A percentile compares a stretch with the other conserved stretches of the same genome.
These are phyloP conservation scores for Furcasterigmium furcatum DNA, from an alignment of 2,329 filamentous ascomycete genomes.

Conservation along the genomic window DNA sequence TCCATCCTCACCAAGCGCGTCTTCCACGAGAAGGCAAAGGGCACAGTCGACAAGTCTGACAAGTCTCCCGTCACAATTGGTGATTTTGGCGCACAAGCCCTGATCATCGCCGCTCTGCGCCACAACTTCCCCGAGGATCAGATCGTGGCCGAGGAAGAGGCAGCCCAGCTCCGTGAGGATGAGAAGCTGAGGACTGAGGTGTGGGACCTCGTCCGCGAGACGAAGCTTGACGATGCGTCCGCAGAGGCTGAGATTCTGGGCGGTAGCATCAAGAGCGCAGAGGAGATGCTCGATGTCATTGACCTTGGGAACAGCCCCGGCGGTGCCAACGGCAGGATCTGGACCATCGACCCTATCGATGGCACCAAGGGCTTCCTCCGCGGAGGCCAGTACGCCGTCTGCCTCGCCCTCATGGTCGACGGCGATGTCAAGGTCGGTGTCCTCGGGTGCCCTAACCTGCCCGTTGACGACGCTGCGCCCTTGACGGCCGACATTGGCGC, in stretches of 20 bases:
- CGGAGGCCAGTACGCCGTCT: constrained; percentile 96
- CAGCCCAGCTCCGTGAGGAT: constrained; percentile 72
- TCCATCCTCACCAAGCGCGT: constrained; percentile 50
- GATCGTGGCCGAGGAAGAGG: constrained; percentile 95
- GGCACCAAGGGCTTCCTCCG: constrained; percentile 96
- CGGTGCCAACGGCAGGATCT: constrained; percentile 75
- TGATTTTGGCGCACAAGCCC: constrained; percentile 94
- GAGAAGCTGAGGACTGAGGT: constrained; percentile 63
- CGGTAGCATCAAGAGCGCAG: constrained; percentile 62
- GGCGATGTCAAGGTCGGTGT: constrained; percentile 93
- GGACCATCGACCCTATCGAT: constrained; percentile 96
- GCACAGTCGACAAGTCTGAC: constrained; percentile 91
- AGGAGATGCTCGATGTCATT: constrained; percentile 65
- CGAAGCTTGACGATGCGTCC: constrained; percentile 62
- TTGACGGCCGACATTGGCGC: constrained; percentile 70
- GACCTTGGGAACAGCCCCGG: constrained; percentile 69
- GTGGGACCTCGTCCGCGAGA: constrained; percentile 77
- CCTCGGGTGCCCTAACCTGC: constrained; percentile 92
- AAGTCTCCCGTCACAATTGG: constrained; percentile 96
- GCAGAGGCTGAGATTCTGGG: constrained; percentile 64
- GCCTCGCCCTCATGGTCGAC: constrained; percentile 86
- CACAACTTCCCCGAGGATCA: constrained; percentile 87
- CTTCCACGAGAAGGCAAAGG: constrained; percentile 82
- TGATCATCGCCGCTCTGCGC: constrained; percentile 88
- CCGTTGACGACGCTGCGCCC: constrained; percentile 73